These are phyloP conservation scores for Diaporthe destruens DNA, from an alignment of 2,329 filamentous ascomycete genomes.

Conservation along the genomic window DNA sequence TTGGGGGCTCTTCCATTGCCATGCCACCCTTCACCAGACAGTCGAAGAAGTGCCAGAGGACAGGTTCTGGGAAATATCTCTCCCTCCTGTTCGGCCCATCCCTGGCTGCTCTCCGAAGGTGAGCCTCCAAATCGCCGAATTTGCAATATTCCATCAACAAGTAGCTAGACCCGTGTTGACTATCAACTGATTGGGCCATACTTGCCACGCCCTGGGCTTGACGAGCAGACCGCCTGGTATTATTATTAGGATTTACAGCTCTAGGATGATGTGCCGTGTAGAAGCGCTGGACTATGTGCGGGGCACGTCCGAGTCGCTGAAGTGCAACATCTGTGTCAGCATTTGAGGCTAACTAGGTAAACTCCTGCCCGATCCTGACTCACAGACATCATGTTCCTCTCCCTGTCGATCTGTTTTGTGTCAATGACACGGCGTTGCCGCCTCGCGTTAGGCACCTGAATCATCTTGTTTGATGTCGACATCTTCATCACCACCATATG, in stretches of 20 bases:
- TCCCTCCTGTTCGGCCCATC: not conserved
- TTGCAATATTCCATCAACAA: slow-evolving; percentile 32
- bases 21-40: slow-evolving; percentile 43
- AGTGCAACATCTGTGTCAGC: not conserved
- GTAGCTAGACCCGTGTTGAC: not conserved
- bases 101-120: not conserved
- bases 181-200: not conserved
- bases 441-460: not conserved
- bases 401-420: not conserved
- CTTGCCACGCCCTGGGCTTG: not conserved
- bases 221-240: not conserved
- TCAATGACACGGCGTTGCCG: not conserved
- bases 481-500: slow-evolving; percentile 22
- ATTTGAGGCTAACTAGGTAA: not conserved
- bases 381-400: not conserved
- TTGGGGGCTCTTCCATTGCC: slow-evolving; percentile 42
- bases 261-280: not conserved
- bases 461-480: not conserved
- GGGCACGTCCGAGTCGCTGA: slow-evolving; percentile 20
- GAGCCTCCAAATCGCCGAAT: not conserved
- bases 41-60: slow-evolving; percentile 43
- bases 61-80: slow-evolving; percentile 1
- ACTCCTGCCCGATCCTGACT: not conserved
- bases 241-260: too few relatives aligned
- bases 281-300: slow-evolving; percentile 32